Conservation (phyloP, 371 early-diverging fungal genomes). For the Fennellomyces sp. region DNA sequence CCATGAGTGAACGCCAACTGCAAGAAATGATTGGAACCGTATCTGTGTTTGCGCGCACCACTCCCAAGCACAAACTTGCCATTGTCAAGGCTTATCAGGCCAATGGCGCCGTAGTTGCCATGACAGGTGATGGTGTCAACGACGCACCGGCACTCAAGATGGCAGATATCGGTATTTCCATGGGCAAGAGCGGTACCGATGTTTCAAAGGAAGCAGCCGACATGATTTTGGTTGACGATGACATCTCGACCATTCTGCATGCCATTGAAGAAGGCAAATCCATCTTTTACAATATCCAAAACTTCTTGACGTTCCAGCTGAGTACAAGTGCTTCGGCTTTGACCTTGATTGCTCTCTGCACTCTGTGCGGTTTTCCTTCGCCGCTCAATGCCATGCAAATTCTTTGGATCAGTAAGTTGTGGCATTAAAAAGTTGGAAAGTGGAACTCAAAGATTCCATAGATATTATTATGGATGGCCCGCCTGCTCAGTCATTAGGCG, state of each 20-base stretch:
- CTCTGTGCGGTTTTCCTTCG: conserved; percentile 84
- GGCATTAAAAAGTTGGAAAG: too few species aligned
- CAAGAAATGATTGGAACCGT: conserved; percentile 60
- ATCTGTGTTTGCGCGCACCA: conserved; percentile 88
- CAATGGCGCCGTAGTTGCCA: conserved; percentile 79
- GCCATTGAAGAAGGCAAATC: conserved; percentile 94
- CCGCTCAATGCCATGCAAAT: conserved; percentile 98
- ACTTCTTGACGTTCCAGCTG: conserved; percentile 89
- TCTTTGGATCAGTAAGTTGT: conserved; percentile 89
- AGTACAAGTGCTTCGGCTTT: conserved; percentile 86
- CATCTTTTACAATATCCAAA: conserved; percentile 92
- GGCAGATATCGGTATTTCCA: conserved; percentile 91
- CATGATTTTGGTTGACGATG: conserved; percentile 91
- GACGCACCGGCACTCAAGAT: conserved; percentile 91
- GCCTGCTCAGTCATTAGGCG: conserved; percentile 89
- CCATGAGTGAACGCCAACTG: conserved; percentile 65
- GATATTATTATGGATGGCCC: conserved; percentile 95
- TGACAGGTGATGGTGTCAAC: conserved; percentile 98
- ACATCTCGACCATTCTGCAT: conserved; percentile 79
- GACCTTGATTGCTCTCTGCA: conserved; percentile 84
- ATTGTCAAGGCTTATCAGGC: conserved; percentile 82
- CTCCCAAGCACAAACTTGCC: conserved; percentile 88
- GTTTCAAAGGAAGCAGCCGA: conserved; percentile 92
- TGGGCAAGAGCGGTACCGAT: conserved; percentile 91
- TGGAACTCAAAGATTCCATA: conserved; percentile 26